These are phyloP conservation scores for Cercophora newfieldiana DNA, from an alignment of 495 filamentous ascomycete genomes.

Conservation along the genomic window DNA sequence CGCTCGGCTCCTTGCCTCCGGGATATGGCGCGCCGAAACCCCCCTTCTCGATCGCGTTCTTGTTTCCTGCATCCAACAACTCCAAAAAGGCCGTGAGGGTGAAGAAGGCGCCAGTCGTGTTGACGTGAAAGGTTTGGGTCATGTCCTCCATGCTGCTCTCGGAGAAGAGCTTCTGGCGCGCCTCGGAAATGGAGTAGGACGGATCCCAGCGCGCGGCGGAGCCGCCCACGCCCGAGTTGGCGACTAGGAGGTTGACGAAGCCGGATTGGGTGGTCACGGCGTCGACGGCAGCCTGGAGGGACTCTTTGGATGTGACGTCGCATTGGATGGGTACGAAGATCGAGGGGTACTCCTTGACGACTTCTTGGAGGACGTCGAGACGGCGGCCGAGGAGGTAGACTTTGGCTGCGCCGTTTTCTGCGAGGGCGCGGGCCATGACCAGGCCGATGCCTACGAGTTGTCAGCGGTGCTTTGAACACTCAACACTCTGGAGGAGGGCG, in stretches of 20 bases:
- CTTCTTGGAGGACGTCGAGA: constrained; percentile 48
- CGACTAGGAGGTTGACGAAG: constrained; percentile 64
- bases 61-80: constrained; percentile 65
- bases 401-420: constrained; percentile 60
- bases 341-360: constrained; percentile 34
- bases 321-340: constrained; percentile 59
- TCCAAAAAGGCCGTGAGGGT: constrained; percentile 64
- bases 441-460: constrained; percentile 59
- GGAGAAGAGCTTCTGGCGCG: constrained; percentile 34
- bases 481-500: neutral
- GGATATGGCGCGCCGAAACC: constrained; percentile 33
- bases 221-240: constrained; percentile 59
- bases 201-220: constrained; percentile 33
- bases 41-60: constrained; percentile 43
- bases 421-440: constrained; percentile 65
- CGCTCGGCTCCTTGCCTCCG: constrained; percentile 32
- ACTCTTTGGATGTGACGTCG: constrained; percentile 64
- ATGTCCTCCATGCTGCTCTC: constrained; percentile 51
- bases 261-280: constrained; percentile 38
- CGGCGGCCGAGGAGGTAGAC: constrained; percentile 71
- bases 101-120: constrained; percentile 61
- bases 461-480: neutral
- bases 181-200: constrained; percentile 47
- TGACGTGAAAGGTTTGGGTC: constrained; percentile 55
- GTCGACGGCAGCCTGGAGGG: constrained; percentile 58